Percentiles rank a stretch among this genome's conserved stretches.
Conservation (phyloP, 306 rosid species). For the Vigna trinervia region DNA sequence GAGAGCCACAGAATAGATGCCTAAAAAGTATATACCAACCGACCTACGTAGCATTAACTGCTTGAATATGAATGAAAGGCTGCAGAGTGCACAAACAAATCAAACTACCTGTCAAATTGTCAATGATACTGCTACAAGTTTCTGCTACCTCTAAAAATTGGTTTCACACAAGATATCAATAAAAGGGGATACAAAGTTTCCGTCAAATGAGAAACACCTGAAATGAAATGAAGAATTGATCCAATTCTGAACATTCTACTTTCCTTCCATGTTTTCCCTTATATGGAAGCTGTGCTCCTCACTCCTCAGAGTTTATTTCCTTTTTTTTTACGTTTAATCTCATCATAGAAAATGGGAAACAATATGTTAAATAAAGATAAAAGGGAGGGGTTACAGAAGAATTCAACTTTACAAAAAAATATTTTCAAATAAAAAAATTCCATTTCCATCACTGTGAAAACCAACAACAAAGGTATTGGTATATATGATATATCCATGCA, state of each 20-base stretch:
- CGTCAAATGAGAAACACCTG: slow-evolving; percentile 12
- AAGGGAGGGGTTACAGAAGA: slow-evolving; percentile 7
- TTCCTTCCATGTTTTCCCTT: slow-evolving; percentile 18
- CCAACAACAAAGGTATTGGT: neutral
- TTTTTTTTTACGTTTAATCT: neutral
- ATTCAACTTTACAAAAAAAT: slow-evolving; percentile 6
- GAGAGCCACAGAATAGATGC: slow-evolving; percentile 8
- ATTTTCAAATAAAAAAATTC: neutral
- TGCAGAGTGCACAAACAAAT: slow-evolving; percentile 2
- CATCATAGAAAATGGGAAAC: slow-evolving; percentile 12
- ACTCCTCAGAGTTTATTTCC: neutral
- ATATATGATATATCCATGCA: neutral
- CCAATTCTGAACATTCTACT: slow-evolving; percentile 9
- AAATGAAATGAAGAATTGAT: slow-evolving; percentile 7
- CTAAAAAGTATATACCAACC: slow-evolving; percentile 2
- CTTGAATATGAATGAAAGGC: neutral
- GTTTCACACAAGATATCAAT: slow-evolving; percentile 1
- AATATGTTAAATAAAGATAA: slow-evolving; percentile 14
- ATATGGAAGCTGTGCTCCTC: neutral
- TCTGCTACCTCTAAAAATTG: slow-evolving; percentile 9
- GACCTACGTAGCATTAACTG: neutral
- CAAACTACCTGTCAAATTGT: neutral
- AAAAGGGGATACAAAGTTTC: neutral
- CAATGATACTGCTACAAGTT: neutral
- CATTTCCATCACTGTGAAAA: neutral